Evolutionary conservation across 345 rosid species (phyloP), one percentile per base, ranked within the genome.

Genomic region (Arabidopsis suecica): DNA sequence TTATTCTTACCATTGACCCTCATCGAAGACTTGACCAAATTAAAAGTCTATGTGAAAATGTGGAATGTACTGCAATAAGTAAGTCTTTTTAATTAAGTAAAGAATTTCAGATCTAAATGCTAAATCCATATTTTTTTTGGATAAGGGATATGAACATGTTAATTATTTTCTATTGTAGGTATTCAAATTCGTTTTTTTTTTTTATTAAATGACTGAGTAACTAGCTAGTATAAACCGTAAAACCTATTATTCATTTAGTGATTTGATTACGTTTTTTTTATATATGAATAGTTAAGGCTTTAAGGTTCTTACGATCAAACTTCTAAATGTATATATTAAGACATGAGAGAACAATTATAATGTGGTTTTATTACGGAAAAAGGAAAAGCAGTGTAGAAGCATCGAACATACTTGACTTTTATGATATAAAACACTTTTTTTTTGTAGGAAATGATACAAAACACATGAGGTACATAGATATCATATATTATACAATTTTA

Each of bases 361-460:
- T 38, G 41, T 3, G 12, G 3, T 38, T 38, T 38, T 38, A 28
- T 9, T 37, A 37, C 9, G n/a, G 23, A 36, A 59, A 61, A 61
- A 23, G 14, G 18, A 30, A 61, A 63, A 67, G 58, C 33, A 10
- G 71, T 51, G 33, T 50, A 49, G 32, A 49, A 65, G 71, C 58
- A 49, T 66, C 71, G 18, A 66, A 32, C 42, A 45, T n/a, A 23
- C 33, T 53, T 10, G 40, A 45, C 68, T 45, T 45, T 42, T 14
- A 30, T 30, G 41, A 23, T 23, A 23, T 1, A 23, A 23, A 23
- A 22, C 23, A 22, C 23, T 22, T 22, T 22, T 22, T 22, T 22
- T 1, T 22, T 22, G 23, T 22, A 22, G 23, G 23, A 22, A 22
- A 22, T 22, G 23, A 22, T 65, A 3, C 8, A 18, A 47, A 45